Evolutionary conservation across 1,139 yeast species (phyloP).

Genomic region (Geotrichum citri-aurantii): DNA sequence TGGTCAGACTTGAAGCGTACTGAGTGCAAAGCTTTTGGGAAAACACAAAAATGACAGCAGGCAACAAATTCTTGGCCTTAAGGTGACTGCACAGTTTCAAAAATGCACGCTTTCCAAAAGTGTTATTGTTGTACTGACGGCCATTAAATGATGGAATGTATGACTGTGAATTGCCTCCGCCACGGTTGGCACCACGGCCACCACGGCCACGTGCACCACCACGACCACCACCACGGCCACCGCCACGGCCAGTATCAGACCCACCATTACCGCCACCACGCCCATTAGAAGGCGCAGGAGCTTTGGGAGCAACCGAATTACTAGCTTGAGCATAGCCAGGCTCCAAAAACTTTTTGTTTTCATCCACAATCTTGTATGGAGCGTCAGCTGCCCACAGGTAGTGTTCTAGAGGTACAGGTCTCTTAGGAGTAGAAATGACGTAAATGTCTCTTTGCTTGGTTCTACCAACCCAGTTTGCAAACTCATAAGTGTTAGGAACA

Average conservation of each 20-base stretch:
- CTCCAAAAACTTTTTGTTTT: slow-evolving; percentile 57
- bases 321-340: slow-evolving; percentile 58
- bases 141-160: slow-evolving; percentile 27
- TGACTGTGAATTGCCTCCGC: slow-evolving; percentile 27
- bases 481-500: slow-evolving; percentile 94
- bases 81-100: slow-evolving; percentile 63
- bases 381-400: slow-evolving; percentile 71
- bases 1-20: slow-evolving; percentile 71
- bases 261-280: slow-evolving; percentile 32
- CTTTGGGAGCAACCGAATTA: slow-evolving; percentile 43
- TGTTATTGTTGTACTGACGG: slow-evolving; percentile 46
- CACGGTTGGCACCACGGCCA: slow-evolving; percentile 35
- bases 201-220: slow-evolving; percentile 26
- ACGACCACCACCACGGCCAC: slow-evolving; percentile 30
- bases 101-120: slow-evolving; percentile 53
- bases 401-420: slow-evolving; percentile 93
- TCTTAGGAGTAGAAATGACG: slow-evolving; percentile 89
- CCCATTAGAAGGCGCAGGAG: slow-evolving; percentile 36
- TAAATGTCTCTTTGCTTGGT: slow-evolving; percentile 93
- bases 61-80: slow-evolving; percentile 61
- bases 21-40: slow-evolving; percentile 92
- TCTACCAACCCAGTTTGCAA: slow-evolving; percentile 98
- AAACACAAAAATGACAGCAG: slow-evolving; percentile 90
- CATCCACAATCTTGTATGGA: slow-evolving; percentile 33
- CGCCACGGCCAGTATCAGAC: slow-evolving; percentile 27